These are phyloP conservation scores for Chlorencoelia australis DNA, from an alignment of 2,329 filamentous ascomycete species.

Conservation along the genomic window DNA sequence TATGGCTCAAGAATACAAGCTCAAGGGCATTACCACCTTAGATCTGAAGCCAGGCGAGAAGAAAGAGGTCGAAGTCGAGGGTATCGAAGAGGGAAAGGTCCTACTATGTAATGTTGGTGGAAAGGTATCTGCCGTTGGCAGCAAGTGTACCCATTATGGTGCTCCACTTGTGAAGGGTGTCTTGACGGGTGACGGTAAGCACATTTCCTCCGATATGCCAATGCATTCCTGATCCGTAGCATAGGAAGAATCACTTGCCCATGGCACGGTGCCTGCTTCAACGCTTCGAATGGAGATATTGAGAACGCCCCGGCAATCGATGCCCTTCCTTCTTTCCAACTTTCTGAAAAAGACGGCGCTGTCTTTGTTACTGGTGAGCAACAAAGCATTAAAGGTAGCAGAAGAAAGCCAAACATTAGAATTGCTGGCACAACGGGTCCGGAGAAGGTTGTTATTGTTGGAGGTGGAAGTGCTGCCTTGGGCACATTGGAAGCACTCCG, in stretches of 20 bases:
- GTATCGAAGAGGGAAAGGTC: constrained; percentile 76
- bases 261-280: constrained; percentile 68
- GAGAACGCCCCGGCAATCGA: constrained; percentile 91
- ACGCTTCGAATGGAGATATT: constrained; percentile 77
- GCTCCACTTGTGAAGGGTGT: constrained; percentile 83
- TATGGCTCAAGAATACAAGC: constrained; percentile 48
- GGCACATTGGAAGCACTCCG: constrained; percentile 76
- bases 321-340: constrained; percentile 70
- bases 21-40: constrained; percentile 69
- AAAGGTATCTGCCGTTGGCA: constrained; percentile 67
- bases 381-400: constrained; percentile 63
- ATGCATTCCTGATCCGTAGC: not conserved
- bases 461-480: constrained; percentile 76
- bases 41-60: constrained; percentile 73
- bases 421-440: constrained; percentile 45
- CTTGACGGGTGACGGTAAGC: constrained; percentile 65
- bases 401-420: constrained; percentile 63
- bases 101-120: constrained; percentile 71
- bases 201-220: constrained; percentile 75
- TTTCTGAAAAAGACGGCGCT: constrained; percentile 69
- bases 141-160: constrained; percentile 87
- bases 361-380: constrained; percentile 81
- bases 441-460: constrained; percentile 73
- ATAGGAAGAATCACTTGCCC: not conserved
- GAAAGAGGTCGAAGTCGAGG: constrained; percentile 82